Evolutionary conservation across 192 early-diverging fungal genomes (phyloP), one percentile per base, ranked within the genome.

Genomic region (Gamsiella multidivaricata): DNA sequence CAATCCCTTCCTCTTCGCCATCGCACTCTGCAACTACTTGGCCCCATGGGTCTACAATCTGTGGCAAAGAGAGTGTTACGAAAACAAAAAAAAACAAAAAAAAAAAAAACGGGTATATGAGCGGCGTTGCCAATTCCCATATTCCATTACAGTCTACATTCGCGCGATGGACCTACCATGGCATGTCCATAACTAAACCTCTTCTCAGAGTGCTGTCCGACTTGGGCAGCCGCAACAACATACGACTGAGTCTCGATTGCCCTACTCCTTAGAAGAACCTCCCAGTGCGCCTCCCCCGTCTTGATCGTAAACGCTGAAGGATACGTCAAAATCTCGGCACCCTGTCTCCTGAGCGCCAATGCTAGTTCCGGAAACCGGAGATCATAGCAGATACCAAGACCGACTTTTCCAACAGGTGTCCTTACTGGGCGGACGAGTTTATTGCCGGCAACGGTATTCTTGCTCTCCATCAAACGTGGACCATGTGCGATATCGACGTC

Each of bases 41-140:
- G 5, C 94, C 94, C 93, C 93, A 96, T 10, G 94, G 93, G 73
- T 93, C 92, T 20, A 94, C 85, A 54, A 96, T 91, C 87, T 89
- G 62, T n/a, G n/a, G n/a, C n/a, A n/a, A n/a, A n/a, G n/a, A n/a
- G n/a, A n/a, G n/a, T n/a, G n/a, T n/a, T n/a, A n/a, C n/a, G n/a
- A n/a, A n/a, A n/a, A n/a, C n/a, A n/a, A n/a, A n/a, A n/a, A n/a
- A n/a, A n/a, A n/a, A n/a, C n/a, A n/a, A n/a, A n/a, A n/a, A n/a
- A n/a, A n/a, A n/a, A n/a, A n/a, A n/a, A n/a, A n/a, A n/a, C n/a
- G n/a, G n/a, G n/a, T n/a, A n/a, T n/a, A n/a, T n/a, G n/a, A n/a
- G n/a, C n/a, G n/a, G n/a, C n/a, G n/a, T n/a, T n/a, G n/a, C n/a
- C n/a, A n/a, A n/a, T n/a, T n/a, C n/a, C n/a, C n/a, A n/a, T n/a